Base-by-base conservation (phyloP, 2,329 filamentous ascomycete species). In the Aureobasidium sp. region DNA sequence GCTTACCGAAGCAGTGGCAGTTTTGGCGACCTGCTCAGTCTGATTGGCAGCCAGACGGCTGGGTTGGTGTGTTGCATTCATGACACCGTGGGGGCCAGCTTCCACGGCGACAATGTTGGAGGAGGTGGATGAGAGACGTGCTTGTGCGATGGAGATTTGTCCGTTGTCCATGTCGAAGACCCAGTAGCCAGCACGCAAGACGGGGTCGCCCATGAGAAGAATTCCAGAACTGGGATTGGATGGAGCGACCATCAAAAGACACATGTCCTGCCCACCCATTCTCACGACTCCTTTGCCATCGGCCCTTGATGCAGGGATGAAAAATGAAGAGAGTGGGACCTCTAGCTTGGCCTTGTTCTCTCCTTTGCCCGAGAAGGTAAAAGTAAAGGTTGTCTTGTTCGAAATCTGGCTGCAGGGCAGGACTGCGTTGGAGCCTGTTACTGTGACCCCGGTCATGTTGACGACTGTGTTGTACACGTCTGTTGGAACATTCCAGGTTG, bases 91-190 rank as follows among this genome's bases (percentile, higher is more conserved):
- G n/a, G 33, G 40, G 3, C 56, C 56, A 40, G 56, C 56, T 17
- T 49, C 44, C 2, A 59, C 22, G n/a, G 56, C 56, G 19, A 40
- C 44, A 5, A 59, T 24, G 15, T 59, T 59, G 5, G 42, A 48
- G 9, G 31, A 5, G 9, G 42, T 48, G 15, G 42, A 27, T 1
- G 40, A 45, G 22, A 59, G 33, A 40, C 63, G 63, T n/a, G 71
- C 70, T 56, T 72, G 71, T 12, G 70, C 71, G 42, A 73, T 65
- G 2, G 70, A 70, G 22, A 68, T 64, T 54, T 73, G 71, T 4
- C 67, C 70, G 33, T 73, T 71, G 64, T 73, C 71, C 45, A 73
- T 69, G 56, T 73, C 71, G 59, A 69, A 73, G 58, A 73, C 70
- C 42, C 72, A 68, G 62, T 73, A 73, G 67, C 72, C 71, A 52